Base-by-base conservation (phyloP, 805 yeast species). In the Ogataea saltuana region DNA sequence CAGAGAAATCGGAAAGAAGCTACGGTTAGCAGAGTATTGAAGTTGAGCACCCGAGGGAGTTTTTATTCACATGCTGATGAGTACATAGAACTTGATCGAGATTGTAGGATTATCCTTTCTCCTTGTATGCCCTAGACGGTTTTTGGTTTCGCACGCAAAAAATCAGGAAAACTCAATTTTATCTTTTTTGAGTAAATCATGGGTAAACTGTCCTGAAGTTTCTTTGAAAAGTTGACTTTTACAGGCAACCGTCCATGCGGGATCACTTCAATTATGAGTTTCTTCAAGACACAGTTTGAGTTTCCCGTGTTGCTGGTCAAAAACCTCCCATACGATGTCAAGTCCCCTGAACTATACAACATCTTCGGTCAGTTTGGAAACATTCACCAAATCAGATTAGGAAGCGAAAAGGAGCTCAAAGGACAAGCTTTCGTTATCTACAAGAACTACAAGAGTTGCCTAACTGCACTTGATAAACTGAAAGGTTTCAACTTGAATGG, bases 1-100 rank as follows among this genome's bases (percentile, higher is more conserved):
- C 29, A 54, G 80, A 41, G 85, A 82, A 48, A 79, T 82, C 50
- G 87, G 85, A 33, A 74, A 81, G 56, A 82, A 82, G 61, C 62
- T 82, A 48, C 63, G 86, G 45, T 67, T 82, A 36, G 76, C 84
- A 2, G 88, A 82, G 57, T 81, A 81, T 50, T 82, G 61, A 58
- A n/a, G n/a, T n/a, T n/a, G n/a, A n/a, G n/a, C n/a, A n/a, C n/a
- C n/a, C n/a, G n/a, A n/a, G n/a, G n/a, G n/a, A n/a, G n/a, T n/a
- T n/a, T n/a, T n/a, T n/a, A n/a, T n/a, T n/a, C n/a, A n/a, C n/a
- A n/a, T n/a, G n/a, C n/a, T n/a, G n/a, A n/a, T n/a, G n/a, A n/a
- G n/a, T n/a, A n/a, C n/a, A n/a, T n/a, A n/a, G n/a, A n/a, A n/a
- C n/a, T n/a, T n/a, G n/a, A n/a, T n/a, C n/a, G n/a, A n/a, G n/a